Evolutionary conservation across 1,139 yeast genomes (phyloP), one percentile per base, ranked within the genome.

Genomic region (Blastobotrys serpentis): DNA sequence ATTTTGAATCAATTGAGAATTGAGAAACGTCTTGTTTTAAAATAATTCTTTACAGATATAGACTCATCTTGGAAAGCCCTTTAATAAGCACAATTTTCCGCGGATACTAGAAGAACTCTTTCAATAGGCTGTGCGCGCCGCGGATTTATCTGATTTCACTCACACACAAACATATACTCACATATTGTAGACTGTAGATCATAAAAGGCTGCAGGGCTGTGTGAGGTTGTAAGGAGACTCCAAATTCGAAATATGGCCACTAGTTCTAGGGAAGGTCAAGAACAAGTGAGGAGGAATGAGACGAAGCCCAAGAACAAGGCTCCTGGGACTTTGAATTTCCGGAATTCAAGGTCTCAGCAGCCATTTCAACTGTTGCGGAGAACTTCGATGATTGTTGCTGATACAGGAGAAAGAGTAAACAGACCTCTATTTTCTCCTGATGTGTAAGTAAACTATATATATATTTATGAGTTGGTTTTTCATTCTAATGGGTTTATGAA

Each of bases 331-430:
- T 11, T 29, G 32, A 29, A 11, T 11, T 29, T 29, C 7, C 32
- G 7, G 14, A 18, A 13, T 18, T 18, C 37, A n/a, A 17, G 26
- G 32, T 30, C 32, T 3, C 32, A 13, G 42, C 40, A 49, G 32
- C 56, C 58, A 19, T 53, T 52, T 43, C 49, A 50, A 34, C 44
- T 67, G 17, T 53, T 66, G 33, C 55, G 72, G 37, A 54, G 62
- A 21, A 65, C 66, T 14, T 67, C 72, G 1, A 62, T 65, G 40
- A 64, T 68, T 29, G 43, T 66, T 5, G 67, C 72, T 1, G 69
- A 65, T 33, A 66, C 71, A 1, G 70, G 70, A 5, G 68, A 65
- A 49, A 56, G 68, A 18, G 52, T 61, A 6, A 53, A 50, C 11
- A 17, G 40, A 19, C 40, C 40, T 19, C 13, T 36, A 18, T 36